Percentiles rank a stretch among this genome's conserved stretches.
phyloP scores from a whole-genome alignment of 805 yeast species.

The Schwanniomyces vanrijiae region DNA sequence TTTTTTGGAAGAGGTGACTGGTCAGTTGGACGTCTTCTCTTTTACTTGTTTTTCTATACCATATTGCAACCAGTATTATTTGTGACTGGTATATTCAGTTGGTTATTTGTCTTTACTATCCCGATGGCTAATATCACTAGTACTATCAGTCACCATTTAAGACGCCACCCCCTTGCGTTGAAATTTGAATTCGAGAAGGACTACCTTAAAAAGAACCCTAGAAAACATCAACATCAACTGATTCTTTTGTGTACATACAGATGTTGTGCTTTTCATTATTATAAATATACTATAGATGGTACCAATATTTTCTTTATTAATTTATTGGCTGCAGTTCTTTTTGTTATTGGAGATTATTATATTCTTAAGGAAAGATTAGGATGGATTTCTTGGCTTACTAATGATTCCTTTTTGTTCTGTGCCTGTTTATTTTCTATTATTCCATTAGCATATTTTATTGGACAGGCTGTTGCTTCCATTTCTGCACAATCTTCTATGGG shows the following conservation, averaged over 20 bases:
- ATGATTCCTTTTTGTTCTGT: slow-evolving; percentile 66
- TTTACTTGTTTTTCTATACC: slow-evolving; percentile 68
- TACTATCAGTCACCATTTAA: slow-evolving; percentile 70
- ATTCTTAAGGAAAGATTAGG: slow-evolving; percentile 48
- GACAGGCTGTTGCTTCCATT: slow-evolving; percentile 99
- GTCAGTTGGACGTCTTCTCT: slow-evolving; percentile 79
- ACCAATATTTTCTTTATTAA: slow-evolving; percentile 92
- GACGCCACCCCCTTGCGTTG: slow-evolving; percentile 90
- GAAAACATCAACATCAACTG: slow-evolving; percentile 48
- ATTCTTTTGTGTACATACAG: slow-evolving; percentile 88
- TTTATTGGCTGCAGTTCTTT: slow-evolving; percentile 71
- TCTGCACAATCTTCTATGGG: slow-evolving; percentile 99
- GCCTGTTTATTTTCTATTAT: slow-evolving; percentile 81
- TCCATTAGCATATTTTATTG: slow-evolving; percentile 94
- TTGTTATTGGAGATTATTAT: slow-evolving; percentile 79
- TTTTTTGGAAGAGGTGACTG: slow-evolving; percentile 91
- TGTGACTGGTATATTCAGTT: slow-evolving; percentile 58
- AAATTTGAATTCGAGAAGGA: slow-evolving; percentile 62
- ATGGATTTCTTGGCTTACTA: slow-evolving; percentile 48
- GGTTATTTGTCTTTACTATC: slow-evolving; percentile 85
- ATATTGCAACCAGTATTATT: slow-evolving; percentile 67
- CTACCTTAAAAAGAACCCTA: slow-evolving; percentile 35
- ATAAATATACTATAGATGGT: slow-evolving; percentile 95
- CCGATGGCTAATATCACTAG: slow-evolving; percentile 86
- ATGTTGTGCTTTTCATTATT: slow-evolving; percentile 88